A percentile compares a stretch with the other conserved stretches of the same genome.
Evolutionary conservation across 1,284 basidiomycete genomes (phyloP).

Genomic region (Bondarzewia mesenterica): DNA sequence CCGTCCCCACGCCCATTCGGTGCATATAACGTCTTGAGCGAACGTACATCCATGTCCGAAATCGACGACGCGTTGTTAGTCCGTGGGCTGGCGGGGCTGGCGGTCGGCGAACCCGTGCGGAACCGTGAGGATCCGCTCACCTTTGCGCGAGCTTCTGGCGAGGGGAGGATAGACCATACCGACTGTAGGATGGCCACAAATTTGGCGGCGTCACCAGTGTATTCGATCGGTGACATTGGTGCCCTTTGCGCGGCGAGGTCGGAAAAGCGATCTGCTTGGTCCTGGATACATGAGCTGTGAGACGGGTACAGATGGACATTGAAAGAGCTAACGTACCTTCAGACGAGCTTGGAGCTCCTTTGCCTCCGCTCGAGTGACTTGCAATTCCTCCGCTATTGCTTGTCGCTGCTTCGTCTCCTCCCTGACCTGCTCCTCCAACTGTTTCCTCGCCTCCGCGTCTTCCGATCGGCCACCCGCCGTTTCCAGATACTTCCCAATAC

Average conservation of each 20-base stretch:
- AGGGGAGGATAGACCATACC: constrained; percentile 76
- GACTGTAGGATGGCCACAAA: constrained; percentile 58
- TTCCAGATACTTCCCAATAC: constrained; percentile 10
- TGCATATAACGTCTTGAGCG: constrained; percentile 62
- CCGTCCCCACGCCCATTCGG: constrained; percentile 13
- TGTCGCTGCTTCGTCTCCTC: constrained; percentile 46
- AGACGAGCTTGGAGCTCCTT: constrained; percentile 37
- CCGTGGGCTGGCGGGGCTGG: constrained; percentile 32
- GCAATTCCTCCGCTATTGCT: constrained; percentile 23
- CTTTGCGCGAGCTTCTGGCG: constrained; percentile 64
- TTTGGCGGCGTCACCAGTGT: constrained; percentile 45
- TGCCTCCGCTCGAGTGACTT: constrained; percentile 33
- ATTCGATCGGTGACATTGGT: constrained; percentile 27
- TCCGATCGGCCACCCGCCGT: neutral
- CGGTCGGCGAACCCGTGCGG: constrained; percentile 34
- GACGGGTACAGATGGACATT: neutral
- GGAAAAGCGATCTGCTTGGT: constrained; percentile 7
- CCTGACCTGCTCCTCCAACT: constrained; percentile 39
- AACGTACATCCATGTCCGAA: constrained; percentile 72
- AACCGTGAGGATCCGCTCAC: constrained; percentile 38
- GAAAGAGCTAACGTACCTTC: constrained; percentile 18
- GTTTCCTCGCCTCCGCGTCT: constrained; percentile 37
- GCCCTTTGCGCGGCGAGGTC: constrained; percentile 11
- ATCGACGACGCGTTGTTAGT: constrained; percentile 38
- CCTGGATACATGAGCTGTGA: constrained; percentile 7